Evolutionary conservation across 148 eudicot genomes (phyloP).

Genomic region (Rhododendron henanense): DNA sequence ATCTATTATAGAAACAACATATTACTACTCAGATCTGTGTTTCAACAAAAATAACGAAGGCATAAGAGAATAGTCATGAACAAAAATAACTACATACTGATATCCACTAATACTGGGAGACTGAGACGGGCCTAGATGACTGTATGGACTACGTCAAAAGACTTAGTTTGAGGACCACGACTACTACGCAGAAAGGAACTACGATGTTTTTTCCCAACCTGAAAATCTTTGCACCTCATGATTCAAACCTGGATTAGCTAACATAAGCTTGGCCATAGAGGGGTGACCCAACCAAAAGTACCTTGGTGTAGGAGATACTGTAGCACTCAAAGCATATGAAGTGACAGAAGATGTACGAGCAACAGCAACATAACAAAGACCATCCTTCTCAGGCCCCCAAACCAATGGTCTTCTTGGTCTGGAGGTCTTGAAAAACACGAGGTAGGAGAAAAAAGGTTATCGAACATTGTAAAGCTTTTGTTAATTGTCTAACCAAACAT

Average conservation of each 20-base stretch:
- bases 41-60: background rate
- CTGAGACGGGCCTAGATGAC: background rate
- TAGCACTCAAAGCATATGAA: background rate
- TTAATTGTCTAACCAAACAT: background rate
- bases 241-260: background rate
- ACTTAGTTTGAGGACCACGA: background rate
- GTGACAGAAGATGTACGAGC: background rate
- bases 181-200: background rate
- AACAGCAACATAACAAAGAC: background rate
- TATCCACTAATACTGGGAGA: background rate
- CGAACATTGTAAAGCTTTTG: background rate
- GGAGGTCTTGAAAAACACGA: background rate
- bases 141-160: background rate
- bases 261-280: background rate
- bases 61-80: background rate
- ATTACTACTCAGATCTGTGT: background rate
- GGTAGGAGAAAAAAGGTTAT: background rate
- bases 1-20: background rate
- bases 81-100: background rate
- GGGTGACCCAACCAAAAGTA: background rate
- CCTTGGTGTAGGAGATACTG: background rate
- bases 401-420: background rate
- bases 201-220: background rate
- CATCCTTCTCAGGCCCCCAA: background rate
- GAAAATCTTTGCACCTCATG: background rate